Evolutionary conservation across 768 basidiomycete species (phyloP).

Genomic region (Candolleomyces efflorescens): DNA sequence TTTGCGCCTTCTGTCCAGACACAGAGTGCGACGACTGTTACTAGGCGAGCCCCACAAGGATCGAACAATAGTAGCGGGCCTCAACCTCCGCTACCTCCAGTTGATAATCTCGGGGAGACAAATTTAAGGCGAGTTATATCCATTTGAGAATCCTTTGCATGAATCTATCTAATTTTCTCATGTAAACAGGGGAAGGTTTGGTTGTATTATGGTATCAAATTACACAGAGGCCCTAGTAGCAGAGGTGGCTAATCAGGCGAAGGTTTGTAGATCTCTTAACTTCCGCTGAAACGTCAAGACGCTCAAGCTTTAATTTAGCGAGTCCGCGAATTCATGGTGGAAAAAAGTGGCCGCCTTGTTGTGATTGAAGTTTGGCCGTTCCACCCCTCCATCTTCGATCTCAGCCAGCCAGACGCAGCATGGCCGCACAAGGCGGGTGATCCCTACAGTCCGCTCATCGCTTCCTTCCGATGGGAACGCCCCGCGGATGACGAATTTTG

Average conservation of each 20-base stretch:
- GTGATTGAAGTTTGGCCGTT: constrained; percentile 51
- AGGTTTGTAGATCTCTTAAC: constrained; percentile 9
- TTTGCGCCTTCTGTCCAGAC: too few relatives aligned
- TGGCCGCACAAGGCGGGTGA: constrained; percentile 39
- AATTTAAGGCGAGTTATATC: background rate
- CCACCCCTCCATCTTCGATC: constrained; percentile 35
- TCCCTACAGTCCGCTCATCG: constrained; percentile 40
- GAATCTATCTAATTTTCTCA: background rate
- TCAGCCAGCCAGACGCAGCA: constrained; percentile 34
- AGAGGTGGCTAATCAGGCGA: constrained; percentile 40
- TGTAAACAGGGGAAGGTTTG: constrained; percentile 25
- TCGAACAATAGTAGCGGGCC: too few relatives aligned
- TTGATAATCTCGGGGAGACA: background rate
- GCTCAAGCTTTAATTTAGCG: constrained; percentile 25
- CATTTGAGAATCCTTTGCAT: background rate
- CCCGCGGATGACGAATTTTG: constrained; percentile 35
- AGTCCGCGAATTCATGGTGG: constrained; percentile 11
- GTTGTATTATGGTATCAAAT: constrained; percentile 37
- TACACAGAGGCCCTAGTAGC: constrained; percentile 34
- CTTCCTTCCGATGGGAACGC: constrained; percentile 40
- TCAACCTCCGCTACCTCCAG: too few relatives aligned
- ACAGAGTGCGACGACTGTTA: too few relatives aligned
- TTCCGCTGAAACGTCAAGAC: background rate
- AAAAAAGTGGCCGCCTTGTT: constrained; percentile 25
- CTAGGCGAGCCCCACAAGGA: too few relatives aligned